These are phyloP conservation scores for Fusarium praegraminearum DNA, from an alignment of 2,329 filamentous ascomycete species.

Conservation along the genomic window DNA sequence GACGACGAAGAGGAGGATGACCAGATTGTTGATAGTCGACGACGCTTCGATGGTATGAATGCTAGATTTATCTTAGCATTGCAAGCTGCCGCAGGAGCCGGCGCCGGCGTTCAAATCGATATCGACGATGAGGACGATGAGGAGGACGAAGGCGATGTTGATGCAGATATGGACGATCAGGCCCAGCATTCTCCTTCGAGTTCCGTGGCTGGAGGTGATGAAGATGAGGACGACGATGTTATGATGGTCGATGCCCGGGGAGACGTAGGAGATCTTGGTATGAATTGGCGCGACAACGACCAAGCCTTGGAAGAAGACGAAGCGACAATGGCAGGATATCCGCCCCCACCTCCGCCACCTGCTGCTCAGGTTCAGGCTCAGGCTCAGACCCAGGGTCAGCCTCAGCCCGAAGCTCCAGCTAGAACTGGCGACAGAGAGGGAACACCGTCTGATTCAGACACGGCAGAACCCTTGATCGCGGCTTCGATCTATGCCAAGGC, in stretches of 20 bases:
- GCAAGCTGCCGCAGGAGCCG: slow-evolving; percentile 51
- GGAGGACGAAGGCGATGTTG: slow-evolving; percentile 55
- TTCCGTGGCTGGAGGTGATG: slow-evolving; percentile 56
- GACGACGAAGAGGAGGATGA: slow-evolving; percentile 62
- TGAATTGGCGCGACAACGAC: slow-evolving; percentile 67
- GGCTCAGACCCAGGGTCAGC: slow-evolving; percentile 60
- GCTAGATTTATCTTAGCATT: slow-evolving; percentile 55
- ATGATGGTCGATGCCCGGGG: slow-evolving; percentile 67
- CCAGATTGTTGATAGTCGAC: slow-evolving; percentile 57
- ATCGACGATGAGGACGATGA: slow-evolving; percentile 49
- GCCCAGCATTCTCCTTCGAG: slow-evolving; percentile 52
- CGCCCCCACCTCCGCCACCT: slow-evolving; percentile 70
- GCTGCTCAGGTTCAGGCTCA: slow-evolving; percentile 63
- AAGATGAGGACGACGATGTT: slow-evolving; percentile 67
- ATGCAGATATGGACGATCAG: slow-evolving; percentile 58
- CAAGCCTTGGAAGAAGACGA: slow-evolving; percentile 81
- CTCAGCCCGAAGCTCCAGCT: slow-evolving; percentile 56
- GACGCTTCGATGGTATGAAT: slow-evolving; percentile 51
- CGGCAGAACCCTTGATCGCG: slow-evolving; percentile 72
- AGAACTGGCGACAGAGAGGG: slow-evolving; percentile 67
- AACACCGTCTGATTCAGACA: slow-evolving; percentile 80
- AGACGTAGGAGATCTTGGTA: slow-evolving; percentile 59
- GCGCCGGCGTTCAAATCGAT: slow-evolving; percentile 48
- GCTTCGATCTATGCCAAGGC: slow-evolving; percentile 72
- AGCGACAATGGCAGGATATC: slow-evolving; percentile 81